These are phyloP conservation scores for Sindora glabra DNA, from an alignment of 306 rosid genomes.

Conservation along the genomic window DNA sequence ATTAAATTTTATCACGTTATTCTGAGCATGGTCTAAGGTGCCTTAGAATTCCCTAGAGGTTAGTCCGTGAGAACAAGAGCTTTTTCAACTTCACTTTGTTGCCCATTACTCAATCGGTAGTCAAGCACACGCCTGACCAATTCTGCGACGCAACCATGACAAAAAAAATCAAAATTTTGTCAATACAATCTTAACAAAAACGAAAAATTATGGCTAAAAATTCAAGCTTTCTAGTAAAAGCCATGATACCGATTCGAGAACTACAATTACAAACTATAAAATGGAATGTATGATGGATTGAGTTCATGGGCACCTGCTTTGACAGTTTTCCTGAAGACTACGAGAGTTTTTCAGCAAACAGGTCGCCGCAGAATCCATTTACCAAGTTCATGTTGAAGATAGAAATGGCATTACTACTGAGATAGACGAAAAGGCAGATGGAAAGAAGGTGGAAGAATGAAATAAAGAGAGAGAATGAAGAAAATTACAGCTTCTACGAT, in stretches of 20 bases:
- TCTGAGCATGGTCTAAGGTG: too few species aligned
- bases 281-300: background rate
- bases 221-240: too few species aligned
- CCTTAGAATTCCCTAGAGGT: too few species aligned
- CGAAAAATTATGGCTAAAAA: background rate
- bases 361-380: too few species aligned
- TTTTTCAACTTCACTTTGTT: slow-evolving; percentile 43
- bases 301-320: slow-evolving; percentile 29
- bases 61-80: too few species aligned
- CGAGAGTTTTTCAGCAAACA: slow-evolving; percentile 36
- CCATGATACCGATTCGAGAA: background rate
- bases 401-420: too few species aligned
- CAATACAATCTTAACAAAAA: background rate
- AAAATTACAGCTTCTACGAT: too few species aligned
- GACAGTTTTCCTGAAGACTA: slow-evolving; percentile 52
- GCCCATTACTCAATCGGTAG: slow-evolving; percentile 33
- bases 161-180: background rate
- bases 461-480: too few species aligned
- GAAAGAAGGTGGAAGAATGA: too few species aligned
- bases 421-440: too few species aligned
- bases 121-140: slow-evolving; percentile 73
- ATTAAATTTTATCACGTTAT: too few species aligned
- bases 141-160: slow-evolving; percentile 40
- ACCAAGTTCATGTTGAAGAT: too few species aligned
- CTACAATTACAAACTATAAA: background rate